Conservation (phyloP, 805 yeast species). For the Kuraishia hungarica region DNA sequence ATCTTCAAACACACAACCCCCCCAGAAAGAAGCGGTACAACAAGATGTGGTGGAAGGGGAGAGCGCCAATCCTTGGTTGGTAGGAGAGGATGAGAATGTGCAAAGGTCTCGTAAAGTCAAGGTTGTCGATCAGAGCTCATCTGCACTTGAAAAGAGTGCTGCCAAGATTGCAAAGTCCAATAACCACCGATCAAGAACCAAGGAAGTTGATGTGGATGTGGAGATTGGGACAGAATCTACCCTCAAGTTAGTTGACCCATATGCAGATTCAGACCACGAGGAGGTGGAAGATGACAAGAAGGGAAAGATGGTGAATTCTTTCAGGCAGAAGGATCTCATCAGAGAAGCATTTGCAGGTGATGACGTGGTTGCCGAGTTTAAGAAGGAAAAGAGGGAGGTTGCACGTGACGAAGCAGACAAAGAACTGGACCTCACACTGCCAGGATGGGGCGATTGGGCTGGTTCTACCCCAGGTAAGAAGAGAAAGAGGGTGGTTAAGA, state of each 20-base stretch:
- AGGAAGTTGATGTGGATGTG: conserved; percentile 26
- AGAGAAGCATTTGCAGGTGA: conserved; percentile 96
- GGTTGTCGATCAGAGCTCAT: conserved; percentile 40
- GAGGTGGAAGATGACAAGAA: conserved; percentile 36
- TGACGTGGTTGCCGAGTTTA: conserved; percentile 79
- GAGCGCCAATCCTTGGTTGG: conserved; percentile 44
- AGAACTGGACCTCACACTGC: conserved; percentile 76
- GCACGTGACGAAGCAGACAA: conserved; percentile 78
- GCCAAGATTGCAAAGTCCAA: conserved; percentile 30
- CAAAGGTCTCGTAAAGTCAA: conserved; percentile 37
- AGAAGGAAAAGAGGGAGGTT: conserved; percentile 61
- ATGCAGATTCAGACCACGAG: conserved; percentile 26
- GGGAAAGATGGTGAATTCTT: conserved; percentile 30
- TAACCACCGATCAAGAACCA: conserved; percentile 24
- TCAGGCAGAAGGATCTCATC: conserved; percentile 75
- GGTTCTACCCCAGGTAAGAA: conserved; percentile 45
- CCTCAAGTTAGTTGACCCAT: conserved; percentile 42
- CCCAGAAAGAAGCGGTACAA: neutral
- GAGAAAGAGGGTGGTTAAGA: conserved; percentile 59
- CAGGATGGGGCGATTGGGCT: conserved; percentile 99
- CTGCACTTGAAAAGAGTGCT: conserved; percentile 37
- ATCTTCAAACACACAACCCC: neutral
- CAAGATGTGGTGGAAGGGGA: conserved; percentile 12
- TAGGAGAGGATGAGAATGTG: conserved; percentile 18
- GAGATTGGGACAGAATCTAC: conserved; percentile 46